A percentile compares a stretch with the other conserved stretches of the same genome.
These are phyloP conservation scores for Neurospora sp. DNA, from an alignment of 2,329 filamentous ascomycete genomes.

Conservation along the genomic window DNA sequence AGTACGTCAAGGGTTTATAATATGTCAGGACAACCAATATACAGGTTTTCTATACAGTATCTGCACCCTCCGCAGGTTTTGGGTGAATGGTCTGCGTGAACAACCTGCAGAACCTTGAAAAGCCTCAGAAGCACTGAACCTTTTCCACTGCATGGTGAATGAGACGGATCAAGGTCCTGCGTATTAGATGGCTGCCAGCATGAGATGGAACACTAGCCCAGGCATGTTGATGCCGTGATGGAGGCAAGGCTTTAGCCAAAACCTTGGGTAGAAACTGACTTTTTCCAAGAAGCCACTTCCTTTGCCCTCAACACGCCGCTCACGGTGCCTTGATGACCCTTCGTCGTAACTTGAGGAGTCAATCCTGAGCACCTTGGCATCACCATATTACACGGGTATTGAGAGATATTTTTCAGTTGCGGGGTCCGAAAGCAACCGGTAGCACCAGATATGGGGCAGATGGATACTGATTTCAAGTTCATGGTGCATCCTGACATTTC, in stretches of 20 bases:
- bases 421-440: background rate
- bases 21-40: background rate
- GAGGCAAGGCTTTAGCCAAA: background rate
- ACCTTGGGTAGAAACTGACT: background rate
- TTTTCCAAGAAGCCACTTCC: too few relatives aligned
- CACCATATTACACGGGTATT: background rate
- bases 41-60: background rate
- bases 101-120: background rate
- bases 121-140: background rate
- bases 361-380: background rate
- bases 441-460: background rate
- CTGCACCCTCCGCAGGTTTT: background rate
- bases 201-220: background rate
- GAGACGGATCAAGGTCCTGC: background rate
- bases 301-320: too few relatives aligned
- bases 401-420: background rate
- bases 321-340: too few relatives aligned
- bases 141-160: background rate
- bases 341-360: too few relatives aligned
- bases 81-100: background rate
- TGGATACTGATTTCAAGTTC: too few relatives aligned
- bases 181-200: background rate
- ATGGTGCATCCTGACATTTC: too few relatives aligned
- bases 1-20: background rate
- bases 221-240: background rate